Evolutionary conservation across 345 rosid genomes (phyloP).

Genomic region (Litchi chinensis): DNA sequence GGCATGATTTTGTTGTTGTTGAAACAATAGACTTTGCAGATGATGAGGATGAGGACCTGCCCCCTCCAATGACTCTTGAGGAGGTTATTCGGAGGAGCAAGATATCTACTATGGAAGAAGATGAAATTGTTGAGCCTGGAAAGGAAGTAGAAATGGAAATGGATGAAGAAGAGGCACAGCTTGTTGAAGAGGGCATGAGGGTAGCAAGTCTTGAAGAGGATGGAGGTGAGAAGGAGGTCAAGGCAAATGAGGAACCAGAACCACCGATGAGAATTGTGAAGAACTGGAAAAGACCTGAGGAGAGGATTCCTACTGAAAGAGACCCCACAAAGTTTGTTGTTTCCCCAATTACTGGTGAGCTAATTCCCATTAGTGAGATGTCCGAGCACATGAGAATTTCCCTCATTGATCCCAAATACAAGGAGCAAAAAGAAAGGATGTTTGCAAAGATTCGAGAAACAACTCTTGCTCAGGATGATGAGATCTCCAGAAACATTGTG

Average conservation of each 20-base stretch:
- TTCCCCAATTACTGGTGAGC: conserved; percentile 65
- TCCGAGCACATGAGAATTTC: conserved; percentile 71
- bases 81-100: conserved; percentile 67
- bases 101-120: conserved; percentile 46
- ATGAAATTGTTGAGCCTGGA: conserved; percentile 57
- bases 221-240: conserved; percentile 32
- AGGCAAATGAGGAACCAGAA: conserved; percentile 47
- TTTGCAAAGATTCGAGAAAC: conserved; percentile 70
- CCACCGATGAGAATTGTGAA: conserved; percentile 62
- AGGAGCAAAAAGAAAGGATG: conserved; percentile 72
- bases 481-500: conserved; percentile 63
- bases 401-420: conserved; percentile 66
- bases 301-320: conserved; percentile 57
- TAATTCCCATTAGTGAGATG: conserved; percentile 62
- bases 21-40: conserved; percentile 66
- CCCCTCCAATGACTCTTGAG: conserved; percentile 70
- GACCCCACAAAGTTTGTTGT: conserved; percentile 59
- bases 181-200: conserved; percentile 68
- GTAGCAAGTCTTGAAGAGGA: conserved; percentile 53
- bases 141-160: conserved; percentile 72
- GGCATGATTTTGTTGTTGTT: conserved; percentile 72
- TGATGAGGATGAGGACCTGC: conserved; percentile 70
- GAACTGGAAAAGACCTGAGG: conserved; percentile 75
- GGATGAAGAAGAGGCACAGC: conserved; percentile 71
- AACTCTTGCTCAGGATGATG: conserved; percentile 69